Percentiles rank a stretch among this genome's conserved stretches.
phyloP scores from a whole-genome alignment of 768 basidiomycete genomes.

The Pluteus cervinus region DNA sequence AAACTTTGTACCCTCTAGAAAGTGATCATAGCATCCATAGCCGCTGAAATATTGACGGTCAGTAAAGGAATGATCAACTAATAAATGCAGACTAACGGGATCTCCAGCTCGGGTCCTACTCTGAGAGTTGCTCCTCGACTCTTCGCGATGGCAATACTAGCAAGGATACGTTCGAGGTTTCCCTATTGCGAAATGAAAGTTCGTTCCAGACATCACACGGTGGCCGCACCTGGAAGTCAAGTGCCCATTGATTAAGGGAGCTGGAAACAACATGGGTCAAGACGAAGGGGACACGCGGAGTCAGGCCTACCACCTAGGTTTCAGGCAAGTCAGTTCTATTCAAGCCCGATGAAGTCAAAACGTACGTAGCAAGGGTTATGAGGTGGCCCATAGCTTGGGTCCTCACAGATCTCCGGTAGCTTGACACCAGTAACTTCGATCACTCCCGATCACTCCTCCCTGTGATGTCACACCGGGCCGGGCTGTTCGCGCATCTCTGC shows the following conservation, averaged over 20 bases:
- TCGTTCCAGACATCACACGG: background rate
- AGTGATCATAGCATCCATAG: constrained; percentile 97
- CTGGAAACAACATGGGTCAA: constrained; percentile 32
- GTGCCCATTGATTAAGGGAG: constrained; percentile 94
- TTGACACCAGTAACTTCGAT: no score
- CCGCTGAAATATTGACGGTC: constrained; percentile 44
- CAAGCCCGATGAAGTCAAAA: constrained; percentile 5
- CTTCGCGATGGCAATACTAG: constrained; percentile 86
- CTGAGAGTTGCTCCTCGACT: constrained; percentile 81
- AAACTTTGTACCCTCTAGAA: constrained; percentile 71
- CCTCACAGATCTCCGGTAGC: no score
- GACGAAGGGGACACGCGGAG: constrained; percentile 1
- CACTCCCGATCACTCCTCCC: no score
- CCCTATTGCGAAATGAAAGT: constrained; percentile 45
- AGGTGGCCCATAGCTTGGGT: constrained; percentile 8
- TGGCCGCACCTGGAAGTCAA: constrained; percentile 77
- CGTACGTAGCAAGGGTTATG: constrained; percentile 85
- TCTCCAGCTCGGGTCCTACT: constrained; percentile 96
- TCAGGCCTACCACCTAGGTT: constrained; percentile 25
- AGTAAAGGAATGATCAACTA: background rate
- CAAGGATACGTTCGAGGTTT: constrained; percentile 86
- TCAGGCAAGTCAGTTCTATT: constrained; percentile 9
- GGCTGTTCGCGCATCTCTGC: no score
- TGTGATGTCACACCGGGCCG: no score
- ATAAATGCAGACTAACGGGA: constrained; percentile 52